Conservation (phyloP, 2,329 filamentous ascomycete genomes). For the Colletotrichum sp. region DNA sequence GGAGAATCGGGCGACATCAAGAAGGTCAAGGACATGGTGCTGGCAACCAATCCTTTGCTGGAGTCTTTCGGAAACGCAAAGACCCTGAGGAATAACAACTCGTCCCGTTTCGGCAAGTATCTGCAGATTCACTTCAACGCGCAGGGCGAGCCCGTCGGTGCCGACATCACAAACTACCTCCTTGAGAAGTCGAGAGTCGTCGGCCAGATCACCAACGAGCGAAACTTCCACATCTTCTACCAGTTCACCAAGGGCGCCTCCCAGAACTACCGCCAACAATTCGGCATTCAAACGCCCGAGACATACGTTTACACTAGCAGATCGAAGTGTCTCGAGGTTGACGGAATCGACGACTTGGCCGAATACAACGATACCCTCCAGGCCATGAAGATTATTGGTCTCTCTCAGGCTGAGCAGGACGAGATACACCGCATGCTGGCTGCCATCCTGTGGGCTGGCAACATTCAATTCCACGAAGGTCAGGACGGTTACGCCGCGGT, state of each 20-base stretch:
- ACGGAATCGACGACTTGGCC: constrained; percentile 88
- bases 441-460: constrained; percentile 91
- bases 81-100: constrained; percentile 98
- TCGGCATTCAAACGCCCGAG: constrained; percentile 89
- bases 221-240: constrained; percentile 99
- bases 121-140: constrained; percentile 95
- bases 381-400: constrained; percentile 93
- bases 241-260: constrained; percentile 96
- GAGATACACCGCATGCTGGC: constrained; percentile 96
- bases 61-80: constrained; percentile 99
- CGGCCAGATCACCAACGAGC: constrained; percentile 92
- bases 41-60: constrained; percentile 94
- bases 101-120: constrained; percentile 97
- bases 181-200: constrained; percentile 95
- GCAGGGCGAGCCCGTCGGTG: constrained; percentile 90
- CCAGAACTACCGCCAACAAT: constrained; percentile 84
- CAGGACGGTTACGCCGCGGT: constrained; percentile 89
- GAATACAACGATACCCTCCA: constrained; percentile 91
- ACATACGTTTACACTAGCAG: constrained; percentile 93
- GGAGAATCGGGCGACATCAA: constrained; percentile 86
- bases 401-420: constrained; percentile 88
- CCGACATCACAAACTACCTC: constrained; percentile 97
- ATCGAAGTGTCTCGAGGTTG: constrained; percentile 94
- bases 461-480: constrained; percentile 89
- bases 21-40: constrained; percentile 98